These are phyloP conservation scores for Carnegiea gigantea DNA, from an alignment of 179 eudicot genomes.

Conservation along the genomic window DNA sequence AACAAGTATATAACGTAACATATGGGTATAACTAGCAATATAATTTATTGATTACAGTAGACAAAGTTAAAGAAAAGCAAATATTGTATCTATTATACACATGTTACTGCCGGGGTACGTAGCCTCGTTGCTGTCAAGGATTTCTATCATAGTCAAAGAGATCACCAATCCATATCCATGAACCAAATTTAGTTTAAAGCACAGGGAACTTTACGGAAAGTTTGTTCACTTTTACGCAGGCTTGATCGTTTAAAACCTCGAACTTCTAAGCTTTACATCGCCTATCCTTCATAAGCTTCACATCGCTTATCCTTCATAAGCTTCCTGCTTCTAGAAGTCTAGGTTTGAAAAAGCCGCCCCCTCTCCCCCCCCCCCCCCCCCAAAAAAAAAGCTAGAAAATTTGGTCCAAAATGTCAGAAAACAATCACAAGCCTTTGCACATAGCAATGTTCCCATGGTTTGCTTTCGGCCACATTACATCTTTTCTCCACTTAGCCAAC, in stretches of 20 bases:
- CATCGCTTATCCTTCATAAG: neutral
- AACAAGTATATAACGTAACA: no score
- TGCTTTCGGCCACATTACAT: neutral
- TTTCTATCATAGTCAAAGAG: no score
- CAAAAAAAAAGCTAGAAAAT: neutral
- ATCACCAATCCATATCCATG: neutral
- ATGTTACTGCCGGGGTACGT: no score
- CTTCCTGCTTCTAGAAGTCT: no score
- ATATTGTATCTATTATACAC: no score
- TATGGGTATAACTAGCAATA: no score
- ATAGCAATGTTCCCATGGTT: slow-evolving; percentile 8
- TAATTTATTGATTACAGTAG: no score
- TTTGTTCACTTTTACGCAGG: neutral
- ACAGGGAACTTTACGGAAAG: neutral
- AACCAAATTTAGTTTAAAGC: neutral
- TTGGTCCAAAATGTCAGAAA: neutral
- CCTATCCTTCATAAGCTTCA: neutral
- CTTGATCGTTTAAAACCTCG: neutral
- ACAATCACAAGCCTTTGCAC: neutral
- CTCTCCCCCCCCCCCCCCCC: no score
- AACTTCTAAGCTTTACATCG: neutral
- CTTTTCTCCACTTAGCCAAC: neutral
- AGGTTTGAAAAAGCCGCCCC: no score
- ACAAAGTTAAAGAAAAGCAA: no score
- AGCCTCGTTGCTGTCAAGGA: neutral